These are phyloP conservation scores for Scalesia atractyloides DNA, from an alignment of 129 eudicot genomes.

Conservation along the genomic window DNA sequence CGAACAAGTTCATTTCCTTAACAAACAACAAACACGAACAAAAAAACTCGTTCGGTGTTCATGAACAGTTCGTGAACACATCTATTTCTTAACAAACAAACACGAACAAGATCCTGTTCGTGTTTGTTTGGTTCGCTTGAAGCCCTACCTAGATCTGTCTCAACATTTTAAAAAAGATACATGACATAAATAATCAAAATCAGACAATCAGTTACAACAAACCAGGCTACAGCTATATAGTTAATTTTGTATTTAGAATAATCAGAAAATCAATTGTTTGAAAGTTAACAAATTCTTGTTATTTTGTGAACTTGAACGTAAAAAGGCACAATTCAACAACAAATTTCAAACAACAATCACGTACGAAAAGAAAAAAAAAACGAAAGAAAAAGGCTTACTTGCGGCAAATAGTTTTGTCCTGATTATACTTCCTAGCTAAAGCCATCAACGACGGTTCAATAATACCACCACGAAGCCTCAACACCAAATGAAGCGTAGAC, in stretches of 20 bases:
- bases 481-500: conserved; percentile 65
- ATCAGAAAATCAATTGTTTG: neutral
- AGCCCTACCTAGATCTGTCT: no score
- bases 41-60: no score
- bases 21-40: no score
- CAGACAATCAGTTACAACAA: neutral
- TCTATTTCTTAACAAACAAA: no score
- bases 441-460: conserved; percentile 73
- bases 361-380: neutral
- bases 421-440: conserved; percentile 61
- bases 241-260: neutral
- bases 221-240: neutral
- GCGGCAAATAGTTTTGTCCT: conserved; percentile 70
- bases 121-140: no score
- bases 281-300: no score
- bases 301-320: no score
- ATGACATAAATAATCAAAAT: neutral
- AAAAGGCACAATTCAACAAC: neutral
- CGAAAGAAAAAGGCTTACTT: conserved; percentile 35
- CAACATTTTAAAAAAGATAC: no score
- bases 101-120: no score
- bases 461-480: conserved; percentile 71
- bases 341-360: neutral
- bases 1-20: no score
- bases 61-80: no score